These are phyloP conservation scores for Oemleria cerasiformis DNA, from an alignment of 306 rosid species.

Conservation along the genomic window DNA sequence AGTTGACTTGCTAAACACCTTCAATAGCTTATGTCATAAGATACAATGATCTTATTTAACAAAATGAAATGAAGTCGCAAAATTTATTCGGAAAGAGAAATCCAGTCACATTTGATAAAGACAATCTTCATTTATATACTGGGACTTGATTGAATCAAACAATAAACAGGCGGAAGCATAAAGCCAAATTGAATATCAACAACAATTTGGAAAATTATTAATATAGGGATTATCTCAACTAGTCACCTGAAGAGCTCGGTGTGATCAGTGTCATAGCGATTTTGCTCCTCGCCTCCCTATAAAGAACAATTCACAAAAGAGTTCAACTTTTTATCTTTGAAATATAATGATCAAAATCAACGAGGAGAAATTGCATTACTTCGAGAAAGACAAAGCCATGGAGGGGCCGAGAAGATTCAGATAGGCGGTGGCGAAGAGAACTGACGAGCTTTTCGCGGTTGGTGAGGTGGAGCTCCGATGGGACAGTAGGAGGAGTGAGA, in stretches of 20 bases:
- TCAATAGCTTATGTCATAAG: not conserved
- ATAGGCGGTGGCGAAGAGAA: conserved; percentile 54
- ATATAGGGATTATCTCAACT: not conserved
- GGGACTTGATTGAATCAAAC: not conserved
- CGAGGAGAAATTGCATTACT: conserved; percentile 26
- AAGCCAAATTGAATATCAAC: not conserved
- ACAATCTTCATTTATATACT: not conserved
- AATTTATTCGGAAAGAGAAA: not conserved
- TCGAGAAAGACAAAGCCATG: conserved; percentile 78
- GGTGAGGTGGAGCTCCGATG: conserved; percentile 49
- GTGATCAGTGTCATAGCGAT: conserved; percentile 90
- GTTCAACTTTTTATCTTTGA: not conserved
- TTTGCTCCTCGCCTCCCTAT: conserved; percentile 81
- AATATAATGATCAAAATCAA: not conserved
- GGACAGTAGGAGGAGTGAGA: conserved; percentile 54
- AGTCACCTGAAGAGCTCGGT: conserved; percentile 76
- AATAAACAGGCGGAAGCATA: not conserved
- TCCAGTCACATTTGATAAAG: not conserved
- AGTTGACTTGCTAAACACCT: not conserved
- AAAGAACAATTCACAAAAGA: not conserved
- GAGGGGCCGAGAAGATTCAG: conserved; percentile 49
- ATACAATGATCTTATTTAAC: not conserved
- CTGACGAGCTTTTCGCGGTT: conserved; percentile 57
- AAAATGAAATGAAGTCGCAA: not conserved
- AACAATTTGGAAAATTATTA: not conserved